Evolutionary conservation across 768 basidiomycete genomes (phyloP).

Genomic region (Leccinum barrowsii): DNA sequence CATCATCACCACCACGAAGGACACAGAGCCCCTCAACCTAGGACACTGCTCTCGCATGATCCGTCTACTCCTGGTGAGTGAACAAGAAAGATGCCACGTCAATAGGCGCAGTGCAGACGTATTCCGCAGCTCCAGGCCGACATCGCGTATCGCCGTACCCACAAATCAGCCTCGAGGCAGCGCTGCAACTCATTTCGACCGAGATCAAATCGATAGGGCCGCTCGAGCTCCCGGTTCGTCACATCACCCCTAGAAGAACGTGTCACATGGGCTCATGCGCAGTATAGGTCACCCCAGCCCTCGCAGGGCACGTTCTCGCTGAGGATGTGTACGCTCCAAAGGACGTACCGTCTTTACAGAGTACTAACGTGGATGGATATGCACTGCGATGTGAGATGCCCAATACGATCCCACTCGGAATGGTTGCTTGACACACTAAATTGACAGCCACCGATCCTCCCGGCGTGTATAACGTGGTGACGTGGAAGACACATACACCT

Average conservation of each 20-base stretch:
- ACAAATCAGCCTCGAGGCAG: constrained; percentile 61
- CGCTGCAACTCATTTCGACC: constrained; percentile 52
- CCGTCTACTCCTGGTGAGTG: constrained; percentile 61
- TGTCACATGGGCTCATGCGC: not conserved
- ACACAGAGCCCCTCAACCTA: constrained; percentile 50
- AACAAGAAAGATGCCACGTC: not conserved
- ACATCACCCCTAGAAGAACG: not conserved
- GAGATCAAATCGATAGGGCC: constrained; percentile 43
- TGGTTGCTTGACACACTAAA: not conserved
- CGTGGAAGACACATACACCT: constrained; percentile 41
- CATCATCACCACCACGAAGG: constrained; percentile 39
- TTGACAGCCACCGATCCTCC: constrained; percentile 57
- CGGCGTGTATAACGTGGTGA: constrained; percentile 66
- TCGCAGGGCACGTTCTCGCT: constrained; percentile 72
- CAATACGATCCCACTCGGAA: not conserved
- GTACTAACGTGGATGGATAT: constrained; percentile 89
- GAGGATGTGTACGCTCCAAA: constrained; percentile 67
- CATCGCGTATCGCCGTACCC: constrained; percentile 78
- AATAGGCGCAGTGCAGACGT: not conserved
- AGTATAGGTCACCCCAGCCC: constrained; percentile 51
- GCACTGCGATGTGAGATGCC: constrained; percentile 62
- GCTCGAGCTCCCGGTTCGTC: constrained; percentile 42
- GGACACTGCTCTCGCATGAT: constrained; percentile 63
- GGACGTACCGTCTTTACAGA: constrained; percentile 59
- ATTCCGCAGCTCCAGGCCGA: constrained; percentile 55